phyloP scores from a whole-genome alignment of 2,329 filamentous ascomycete genomes.

The Fusarium pilosicola region DNA sequence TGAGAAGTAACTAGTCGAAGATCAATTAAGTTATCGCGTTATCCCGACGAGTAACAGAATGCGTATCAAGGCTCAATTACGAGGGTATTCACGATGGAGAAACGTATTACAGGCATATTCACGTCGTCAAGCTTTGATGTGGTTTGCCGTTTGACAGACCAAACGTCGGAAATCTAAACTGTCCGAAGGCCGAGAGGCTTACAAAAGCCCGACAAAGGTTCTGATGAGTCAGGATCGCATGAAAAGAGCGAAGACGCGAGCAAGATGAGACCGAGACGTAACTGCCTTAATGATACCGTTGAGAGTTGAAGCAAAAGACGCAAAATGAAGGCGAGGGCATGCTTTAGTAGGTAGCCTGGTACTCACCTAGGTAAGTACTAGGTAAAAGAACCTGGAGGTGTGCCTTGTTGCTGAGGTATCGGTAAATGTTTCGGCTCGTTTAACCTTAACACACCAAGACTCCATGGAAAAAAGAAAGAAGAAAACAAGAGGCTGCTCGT shows the following conservation, averaged over 20 bases:
- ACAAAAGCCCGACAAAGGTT: slow-evolving; percentile 31
- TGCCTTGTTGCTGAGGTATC: background rate
- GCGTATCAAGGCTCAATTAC: slow-evolving; percentile 2
- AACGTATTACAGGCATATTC: slow-evolving; percentile 14
- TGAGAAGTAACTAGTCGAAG: background rate
- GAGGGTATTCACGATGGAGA: slow-evolving; percentile 8
- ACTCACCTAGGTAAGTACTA: background rate
- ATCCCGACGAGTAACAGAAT: background rate
- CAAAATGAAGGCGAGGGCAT: background rate
- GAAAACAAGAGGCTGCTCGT: background rate
- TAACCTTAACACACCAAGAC: slow-evolving; percentile 8
- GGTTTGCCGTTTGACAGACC: slow-evolving; percentile 26
- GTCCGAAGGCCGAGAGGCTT: slow-evolving; percentile 40
- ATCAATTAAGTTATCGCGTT: background rate
- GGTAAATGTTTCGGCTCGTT: background rate
- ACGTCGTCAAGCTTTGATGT: slow-evolving; percentile 33
- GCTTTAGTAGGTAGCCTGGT: background rate
- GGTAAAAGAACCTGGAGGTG: background rate
- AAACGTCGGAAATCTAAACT: slow-evolving; percentile 31
- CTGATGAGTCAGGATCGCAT: slow-evolving; percentile 33
- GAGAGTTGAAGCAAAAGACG: slow-evolving; percentile 4
- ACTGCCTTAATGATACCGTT: background rate
- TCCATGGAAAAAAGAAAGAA: background rate
- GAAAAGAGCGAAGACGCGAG: slow-evolving; percentile 15
- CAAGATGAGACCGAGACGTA: background rate